Evolutionary conservation across 2,329 filamentous ascomycete species (phyloP).

Genomic region (Aspergillus floridensis): DNA sequence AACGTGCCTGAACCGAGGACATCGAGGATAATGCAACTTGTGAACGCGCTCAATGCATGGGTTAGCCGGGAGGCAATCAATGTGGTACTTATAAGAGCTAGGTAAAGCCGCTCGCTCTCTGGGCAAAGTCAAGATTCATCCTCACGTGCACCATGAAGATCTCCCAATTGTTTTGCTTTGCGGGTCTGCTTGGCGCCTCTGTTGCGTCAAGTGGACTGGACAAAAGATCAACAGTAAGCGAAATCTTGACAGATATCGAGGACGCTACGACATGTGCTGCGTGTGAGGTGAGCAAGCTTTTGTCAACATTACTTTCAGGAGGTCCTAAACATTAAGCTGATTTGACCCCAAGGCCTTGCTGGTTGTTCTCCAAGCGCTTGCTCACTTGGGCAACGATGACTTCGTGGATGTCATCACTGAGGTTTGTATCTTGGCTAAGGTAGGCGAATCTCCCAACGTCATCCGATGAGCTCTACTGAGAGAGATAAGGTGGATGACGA

Average conservation of each 20-base stretch:
- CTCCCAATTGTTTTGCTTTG: not conserved
- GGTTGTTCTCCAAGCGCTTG: conserved; percentile 44
- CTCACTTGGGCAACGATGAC: conserved; percentile 42
- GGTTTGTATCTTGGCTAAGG: conserved; percentile 36
- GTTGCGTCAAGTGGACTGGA: conserved; percentile 7
- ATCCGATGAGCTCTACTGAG: not conserved
- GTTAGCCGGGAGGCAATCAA: not conserved
- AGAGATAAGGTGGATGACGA: conserved; percentile 46
- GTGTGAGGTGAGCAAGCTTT: conserved; percentile 24
- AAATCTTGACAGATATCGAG: conserved; percentile 29
- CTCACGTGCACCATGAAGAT: not conserved
- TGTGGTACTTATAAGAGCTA: not conserved
- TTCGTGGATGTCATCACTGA: conserved; percentile 42
- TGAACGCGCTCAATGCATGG: not conserved
- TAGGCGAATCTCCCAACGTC: conserved; percentile 14
- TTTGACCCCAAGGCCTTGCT: conserved; percentile 30
- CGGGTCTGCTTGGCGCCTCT: conserved; percentile 9
- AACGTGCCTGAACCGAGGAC: not conserved
- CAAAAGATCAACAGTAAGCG: conserved; percentile 17
- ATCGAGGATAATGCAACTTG: not conserved
- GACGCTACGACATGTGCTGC: conserved; percentile 27
- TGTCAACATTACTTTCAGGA: not conserved
- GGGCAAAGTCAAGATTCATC: not conserved
- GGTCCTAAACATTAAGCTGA: not conserved
- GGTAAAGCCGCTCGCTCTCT: not conserved